Conservation (phyloP, 768 basidiomycete genomes). For the Termitomyces heimii region DNA sequence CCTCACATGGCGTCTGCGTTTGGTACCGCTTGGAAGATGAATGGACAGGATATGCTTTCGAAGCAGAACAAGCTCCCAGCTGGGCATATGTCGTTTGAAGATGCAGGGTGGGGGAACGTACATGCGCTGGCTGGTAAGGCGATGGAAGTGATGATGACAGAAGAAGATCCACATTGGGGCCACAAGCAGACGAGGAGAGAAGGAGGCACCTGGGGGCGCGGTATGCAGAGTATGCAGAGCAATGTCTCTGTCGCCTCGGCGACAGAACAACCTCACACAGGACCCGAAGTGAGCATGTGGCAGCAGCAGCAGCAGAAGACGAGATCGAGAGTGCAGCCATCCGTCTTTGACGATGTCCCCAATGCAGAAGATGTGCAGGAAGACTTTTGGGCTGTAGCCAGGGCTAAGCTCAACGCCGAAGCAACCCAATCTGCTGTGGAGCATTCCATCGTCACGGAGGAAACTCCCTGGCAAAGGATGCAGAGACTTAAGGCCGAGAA, state of each 20-base stretch:
- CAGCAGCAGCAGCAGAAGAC: slow-evolving; percentile 1
- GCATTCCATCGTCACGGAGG: slow-evolving; percentile 4
- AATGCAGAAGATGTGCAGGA: neutral
- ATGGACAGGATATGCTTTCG: neutral
- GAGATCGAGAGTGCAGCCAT: neutral
- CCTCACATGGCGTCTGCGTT: slow-evolving; percentile 2
- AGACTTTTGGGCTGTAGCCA: neutral
- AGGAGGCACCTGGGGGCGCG: slow-evolving; percentile 1
- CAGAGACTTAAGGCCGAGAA: slow-evolving; percentile 8
- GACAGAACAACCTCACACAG: neutral
- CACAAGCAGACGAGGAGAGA: neutral
- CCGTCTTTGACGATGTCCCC: neutral
- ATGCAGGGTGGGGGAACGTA: neutral
- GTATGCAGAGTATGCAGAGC: neutral
- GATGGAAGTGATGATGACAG: neutral
- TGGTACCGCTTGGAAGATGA: neutral
- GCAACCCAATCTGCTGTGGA: neutral
- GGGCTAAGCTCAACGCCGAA: neutral
- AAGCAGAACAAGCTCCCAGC: neutral
- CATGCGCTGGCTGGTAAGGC: neutral
- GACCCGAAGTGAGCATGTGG: neutral
- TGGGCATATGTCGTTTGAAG: neutral
- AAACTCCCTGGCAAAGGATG: slow-evolving; percentile 12
- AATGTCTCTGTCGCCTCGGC: neutral
- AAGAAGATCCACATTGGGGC: slow-evolving; percentile 4